A percentile compares a stretch with the other conserved stretches of the same genome.
phyloP scores from a whole-genome alignment of 2,329 filamentous ascomycete species.

The Helminthosporium solani region DNA sequence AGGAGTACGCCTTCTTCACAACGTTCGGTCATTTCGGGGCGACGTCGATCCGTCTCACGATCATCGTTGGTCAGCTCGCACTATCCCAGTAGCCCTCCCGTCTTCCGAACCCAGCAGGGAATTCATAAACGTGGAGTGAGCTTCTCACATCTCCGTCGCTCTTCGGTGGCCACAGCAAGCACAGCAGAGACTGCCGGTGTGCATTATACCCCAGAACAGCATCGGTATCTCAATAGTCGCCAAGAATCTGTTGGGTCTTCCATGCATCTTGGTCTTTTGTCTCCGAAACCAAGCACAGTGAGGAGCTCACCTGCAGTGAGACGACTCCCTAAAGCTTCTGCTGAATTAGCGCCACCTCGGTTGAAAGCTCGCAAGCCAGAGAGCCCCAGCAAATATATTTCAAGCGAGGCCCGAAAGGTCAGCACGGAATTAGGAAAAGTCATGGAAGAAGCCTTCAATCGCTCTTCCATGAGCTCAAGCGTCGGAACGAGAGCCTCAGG shows the following conservation, averaged over 20 bases:
- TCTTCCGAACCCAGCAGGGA: constrained; percentile 50
- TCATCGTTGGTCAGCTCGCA: constrained; percentile 50
- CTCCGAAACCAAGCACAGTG: constrained; percentile 18
- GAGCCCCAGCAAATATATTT: constrained; percentile 57
- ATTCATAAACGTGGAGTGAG: constrained; percentile 62
- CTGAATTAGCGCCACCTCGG: constrained; percentile 25
- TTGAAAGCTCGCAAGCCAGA: constrained; percentile 42
- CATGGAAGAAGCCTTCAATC: constrained; percentile 89
- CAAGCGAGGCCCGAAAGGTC: constrained; percentile 79
- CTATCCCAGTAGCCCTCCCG: constrained; percentile 51
- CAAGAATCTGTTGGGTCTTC: constrained; percentile 25
- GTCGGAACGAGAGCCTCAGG: constrained; percentile 43
- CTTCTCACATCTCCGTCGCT: constrained; percentile 58
- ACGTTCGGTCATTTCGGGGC: constrained; percentile 20
- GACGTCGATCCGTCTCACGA: constrained; percentile 33
- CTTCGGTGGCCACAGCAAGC: constrained; percentile 45
- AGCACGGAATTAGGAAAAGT: constrained; percentile 84
- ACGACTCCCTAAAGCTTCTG: constrained; percentile 21
- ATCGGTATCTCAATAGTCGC: constrained; percentile 27
- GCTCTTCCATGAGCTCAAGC: constrained; percentile 58
- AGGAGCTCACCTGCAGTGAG: constrained; percentile 29
- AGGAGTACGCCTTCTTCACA: constrained; percentile 34
- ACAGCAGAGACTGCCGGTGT: constrained; percentile 28
- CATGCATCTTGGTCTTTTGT: constrained; percentile 7
- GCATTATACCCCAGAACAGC: constrained; percentile 35